Evolutionary conservation across 2,329 filamentous ascomycete species (phyloP).

Genomic region (Fusarium tanahbumbuense): DNA sequence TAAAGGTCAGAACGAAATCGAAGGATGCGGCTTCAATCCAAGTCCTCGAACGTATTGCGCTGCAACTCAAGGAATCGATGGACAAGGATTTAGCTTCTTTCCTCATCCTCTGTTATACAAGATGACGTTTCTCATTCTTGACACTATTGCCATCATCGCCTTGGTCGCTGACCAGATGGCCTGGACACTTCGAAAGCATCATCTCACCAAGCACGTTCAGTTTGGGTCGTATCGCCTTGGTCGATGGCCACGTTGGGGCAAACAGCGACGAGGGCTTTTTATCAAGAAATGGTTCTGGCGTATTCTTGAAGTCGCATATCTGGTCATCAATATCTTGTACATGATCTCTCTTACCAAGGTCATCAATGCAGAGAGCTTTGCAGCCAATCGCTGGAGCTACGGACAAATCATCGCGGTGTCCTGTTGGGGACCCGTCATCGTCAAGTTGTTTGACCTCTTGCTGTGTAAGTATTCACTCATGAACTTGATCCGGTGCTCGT

Average conservation of each 20-base stretch:
- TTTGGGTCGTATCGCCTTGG: slow-evolving; percentile 50
- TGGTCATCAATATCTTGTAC: slow-evolving; percentile 55
- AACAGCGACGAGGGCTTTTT: slow-evolving; percentile 46
- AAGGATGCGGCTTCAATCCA: slow-evolving; percentile 52
- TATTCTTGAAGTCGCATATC: slow-evolving; percentile 51
- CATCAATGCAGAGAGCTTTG: slow-evolving; percentile 52
- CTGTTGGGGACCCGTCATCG: slow-evolving; percentile 55
- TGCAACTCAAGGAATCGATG: slow-evolving; percentile 50
- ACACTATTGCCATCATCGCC: slow-evolving; percentile 52
- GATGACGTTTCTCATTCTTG: slow-evolving; percentile 52
- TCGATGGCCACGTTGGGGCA: slow-evolving; percentile 48
- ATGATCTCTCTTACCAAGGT: slow-evolving; percentile 53
- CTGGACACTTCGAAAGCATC: slow-evolving; percentile 54
- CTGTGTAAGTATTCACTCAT: slow-evolving; percentile 48
- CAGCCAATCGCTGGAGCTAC: slow-evolving; percentile 52
- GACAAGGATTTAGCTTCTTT: slow-evolving; percentile 52
- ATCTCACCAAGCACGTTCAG: slow-evolving; percentile 47
- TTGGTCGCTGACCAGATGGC: slow-evolving; percentile 51
- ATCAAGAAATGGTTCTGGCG: slow-evolving; percentile 51
- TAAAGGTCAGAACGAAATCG: slow-evolving; percentile 48
- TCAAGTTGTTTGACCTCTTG: slow-evolving; percentile 54
- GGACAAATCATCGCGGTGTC: slow-evolving; percentile 56
- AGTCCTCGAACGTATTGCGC: slow-evolving; percentile 55
- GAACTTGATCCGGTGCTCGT: background rate
- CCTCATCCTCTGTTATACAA: slow-evolving; percentile 54